Evolutionary conservation across 805 yeast genomes (phyloP).

Genomic region (Lipomyces yamanashiensis): DNA sequence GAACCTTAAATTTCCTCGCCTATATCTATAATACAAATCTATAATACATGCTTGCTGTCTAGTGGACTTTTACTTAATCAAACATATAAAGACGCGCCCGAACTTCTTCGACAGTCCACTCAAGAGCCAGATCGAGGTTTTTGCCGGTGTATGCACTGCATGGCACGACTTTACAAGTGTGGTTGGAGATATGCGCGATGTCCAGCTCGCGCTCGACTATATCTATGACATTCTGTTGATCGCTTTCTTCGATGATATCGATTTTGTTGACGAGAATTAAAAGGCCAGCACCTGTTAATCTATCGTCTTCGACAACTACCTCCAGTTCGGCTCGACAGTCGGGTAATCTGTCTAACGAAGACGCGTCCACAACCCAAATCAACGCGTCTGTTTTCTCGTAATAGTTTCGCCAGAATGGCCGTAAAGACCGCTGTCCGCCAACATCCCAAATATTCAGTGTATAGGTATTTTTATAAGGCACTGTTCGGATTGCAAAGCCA

Average conservation of each 20-base stretch:
- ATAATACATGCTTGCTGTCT: neutral
- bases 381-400: slow-evolving; percentile 80
- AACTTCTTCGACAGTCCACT: slow-evolving; percentile 53
- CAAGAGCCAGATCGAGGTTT: slow-evolving; percentile 49
- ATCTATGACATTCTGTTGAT: neutral
- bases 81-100: slow-evolving; percentile 45
- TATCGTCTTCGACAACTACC: slow-evolving; percentile 66
- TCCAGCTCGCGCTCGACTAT: slow-evolving; percentile 39
- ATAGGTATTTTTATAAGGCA: slow-evolving; percentile 47
- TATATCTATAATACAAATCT: slow-evolving; percentile 1
- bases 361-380: slow-evolving; percentile 84
- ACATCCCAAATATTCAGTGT: slow-evolving; percentile 64
- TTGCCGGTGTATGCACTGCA: slow-evolving; percentile 57
- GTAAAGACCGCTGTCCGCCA: slow-evolving; percentile 83
- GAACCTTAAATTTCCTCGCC: neutral
- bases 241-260: slow-evolving; percentile 53
- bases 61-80: slow-evolving; percentile 15
- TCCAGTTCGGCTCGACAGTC: slow-evolving; percentile 71
- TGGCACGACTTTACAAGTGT: slow-evolving; percentile 51
- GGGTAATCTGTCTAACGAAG: slow-evolving; percentile 60
- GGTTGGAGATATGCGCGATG: slow-evolving; percentile 47
- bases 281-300: slow-evolving; percentile 70
- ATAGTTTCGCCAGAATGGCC: slow-evolving; percentile 93
- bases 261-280: slow-evolving; percentile 74
- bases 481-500: slow-evolving; percentile 81